Base-by-base conservation (phyloP, 805 yeast species). In the Sugiyamaella qingdaonensis region DNA sequence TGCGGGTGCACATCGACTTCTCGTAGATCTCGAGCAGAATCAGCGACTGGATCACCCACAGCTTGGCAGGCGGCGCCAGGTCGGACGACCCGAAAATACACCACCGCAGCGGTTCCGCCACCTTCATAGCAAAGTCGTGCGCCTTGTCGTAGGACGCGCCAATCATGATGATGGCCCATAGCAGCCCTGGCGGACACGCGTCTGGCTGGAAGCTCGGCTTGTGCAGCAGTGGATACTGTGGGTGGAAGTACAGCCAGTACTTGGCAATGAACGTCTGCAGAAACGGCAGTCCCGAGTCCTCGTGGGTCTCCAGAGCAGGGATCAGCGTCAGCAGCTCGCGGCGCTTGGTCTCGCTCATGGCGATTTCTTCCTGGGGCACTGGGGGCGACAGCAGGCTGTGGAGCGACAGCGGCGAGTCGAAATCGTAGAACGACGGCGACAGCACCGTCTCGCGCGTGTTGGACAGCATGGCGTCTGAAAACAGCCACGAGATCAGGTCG, bases 21-120 rank as follows among this genome's bases (percentile, higher is more conserved):
- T 88, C 96, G 63, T 81, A 84, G 70, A 84, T 82, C 63, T 88
- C 96, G n/a, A 89, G 66, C 57, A 89, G 65, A 52, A 86, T 67
- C 56, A 88, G 73, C 59, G 88, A 75, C 66, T 89, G 96, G 46
- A 89, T 74, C 9, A 88, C 79, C 85, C 91, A 88, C 8, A 85
- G 71, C 57, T 76, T 76, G 0, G 89, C 85, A 0, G 96, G 96
- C 0, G 95, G 85, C 53, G 78, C 80, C 64, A 87, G 88, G 51
- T 82, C 86, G 7, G 81, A 81, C 46, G 84, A 79, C 36, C 85
- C 79, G 63, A 88, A 88, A 2, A 89, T 75, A 31, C 78, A 69
- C 78, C 84, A 85, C 50, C 96, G 70, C 29, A 88, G 68, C 0
- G 95, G 85, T 42, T 67, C 74, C 0, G 82, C 79, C 10, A 83